phyloP scores from a whole-genome alignment of 2,329 filamentous ascomycete species.

The Bipolaris gigantea region DNA sequence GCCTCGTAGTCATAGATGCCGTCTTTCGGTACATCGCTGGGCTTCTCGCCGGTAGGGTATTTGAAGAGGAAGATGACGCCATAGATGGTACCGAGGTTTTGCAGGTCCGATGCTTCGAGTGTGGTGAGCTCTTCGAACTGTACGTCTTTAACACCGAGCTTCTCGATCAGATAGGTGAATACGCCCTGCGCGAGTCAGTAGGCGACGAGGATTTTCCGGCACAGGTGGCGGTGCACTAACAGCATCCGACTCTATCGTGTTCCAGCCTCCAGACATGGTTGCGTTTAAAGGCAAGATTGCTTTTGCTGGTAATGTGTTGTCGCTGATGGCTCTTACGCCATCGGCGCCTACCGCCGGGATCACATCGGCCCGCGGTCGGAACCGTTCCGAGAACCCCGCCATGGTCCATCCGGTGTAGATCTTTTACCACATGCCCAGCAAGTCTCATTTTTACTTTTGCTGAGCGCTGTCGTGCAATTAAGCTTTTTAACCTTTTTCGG shows the following conservation, averaged over 20 bases:
- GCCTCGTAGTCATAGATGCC: constrained; percentile 78
- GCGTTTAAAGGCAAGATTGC: not conserved
- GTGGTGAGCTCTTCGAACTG: constrained; percentile 97
- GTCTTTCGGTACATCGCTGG: constrained; percentile 70
- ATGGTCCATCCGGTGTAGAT: not conserved
- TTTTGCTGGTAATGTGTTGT: constrained; percentile 13
- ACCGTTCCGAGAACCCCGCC: constrained; percentile 18
- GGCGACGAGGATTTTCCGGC: not conserved
- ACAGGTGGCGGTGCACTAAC: constrained; percentile 55
- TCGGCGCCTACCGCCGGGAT: constrained; percentile 20
- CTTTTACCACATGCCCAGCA: not conserved
- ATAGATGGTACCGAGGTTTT: constrained; percentile 67
- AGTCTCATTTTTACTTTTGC: not conserved
- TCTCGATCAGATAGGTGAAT: constrained; percentile 94
- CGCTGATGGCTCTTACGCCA: constrained; percentile 16
- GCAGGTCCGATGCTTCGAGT: constrained; percentile 75
- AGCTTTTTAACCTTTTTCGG: not conserved
- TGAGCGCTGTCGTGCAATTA: not conserved
- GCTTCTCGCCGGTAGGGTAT: constrained; percentile 73
- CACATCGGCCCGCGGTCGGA: constrained; percentile 23
- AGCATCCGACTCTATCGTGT: constrained; percentile 62
- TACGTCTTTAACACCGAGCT: constrained; percentile 86
- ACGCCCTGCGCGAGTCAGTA: constrained; percentile 66
- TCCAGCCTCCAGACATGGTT: constrained; percentile 27
- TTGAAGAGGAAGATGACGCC: constrained; percentile 99